Conservation (phyloP, 371 early-diverging fungal species). For the Racocetra persica region DNA sequence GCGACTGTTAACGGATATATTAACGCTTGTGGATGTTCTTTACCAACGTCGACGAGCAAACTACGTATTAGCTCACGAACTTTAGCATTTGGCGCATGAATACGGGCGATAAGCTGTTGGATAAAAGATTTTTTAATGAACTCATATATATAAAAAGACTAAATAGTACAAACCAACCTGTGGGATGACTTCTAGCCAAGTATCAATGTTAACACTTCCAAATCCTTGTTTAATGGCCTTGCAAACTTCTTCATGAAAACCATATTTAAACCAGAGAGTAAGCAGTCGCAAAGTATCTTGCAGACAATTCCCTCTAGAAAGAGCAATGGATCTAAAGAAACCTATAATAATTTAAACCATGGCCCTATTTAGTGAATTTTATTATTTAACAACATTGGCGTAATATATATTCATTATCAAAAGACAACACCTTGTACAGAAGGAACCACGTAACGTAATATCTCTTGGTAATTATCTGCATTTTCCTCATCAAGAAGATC, state of each 20-base stretch:
- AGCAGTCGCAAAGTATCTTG: conserved; percentile 96
- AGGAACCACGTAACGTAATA: conserved; percentile 52
- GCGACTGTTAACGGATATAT: conserved; percentile 97
- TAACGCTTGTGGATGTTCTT: conserved; percentile 96
- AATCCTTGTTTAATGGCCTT: conserved; percentile 89
- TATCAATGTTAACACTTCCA: conserved; percentile 90
- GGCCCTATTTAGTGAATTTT: neutral
- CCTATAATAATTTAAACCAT: conserved; percentile 56
- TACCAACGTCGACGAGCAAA: conserved; percentile 91
- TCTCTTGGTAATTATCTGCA: conserved; percentile 38
- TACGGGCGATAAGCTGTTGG: conserved; percentile 88
- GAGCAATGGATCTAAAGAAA: conserved; percentile 93
- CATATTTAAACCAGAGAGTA: conserved; percentile 97
- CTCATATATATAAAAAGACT: conserved; percentile 30
- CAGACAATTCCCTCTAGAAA: conserved; percentile 90
- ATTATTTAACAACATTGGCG: neutral
- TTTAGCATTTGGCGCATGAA: conserved; percentile 84
- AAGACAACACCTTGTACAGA: conserved; percentile 49
- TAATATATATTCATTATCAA: neutral
- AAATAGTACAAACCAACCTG: conserved; percentile 56
- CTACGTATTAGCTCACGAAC: conserved; percentile 91
- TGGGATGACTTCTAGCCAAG: conserved; percentile 98
- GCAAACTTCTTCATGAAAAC: conserved; percentile 87
- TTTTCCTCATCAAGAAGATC: neutral
- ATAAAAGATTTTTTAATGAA: neutral